Evolutionary conservation across 768 basidiomycete genomes (phyloP).

Genomic region (Russula olivacea): DNA sequence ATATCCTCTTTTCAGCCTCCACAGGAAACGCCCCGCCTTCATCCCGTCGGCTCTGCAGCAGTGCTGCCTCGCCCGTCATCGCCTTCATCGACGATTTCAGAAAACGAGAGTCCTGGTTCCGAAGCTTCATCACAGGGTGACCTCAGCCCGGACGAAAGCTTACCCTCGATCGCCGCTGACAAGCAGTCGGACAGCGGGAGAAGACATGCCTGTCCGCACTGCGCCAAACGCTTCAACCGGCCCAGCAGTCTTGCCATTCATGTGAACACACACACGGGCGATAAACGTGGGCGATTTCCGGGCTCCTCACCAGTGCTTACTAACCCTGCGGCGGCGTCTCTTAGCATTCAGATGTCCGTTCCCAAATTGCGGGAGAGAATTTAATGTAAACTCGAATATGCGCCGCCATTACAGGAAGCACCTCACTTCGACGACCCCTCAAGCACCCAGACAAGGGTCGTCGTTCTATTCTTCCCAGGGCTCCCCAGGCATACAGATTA

Average conservation of each 20-base stretch:
- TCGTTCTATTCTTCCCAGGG: constrained; percentile 16
- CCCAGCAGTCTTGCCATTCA: constrained; percentile 64
- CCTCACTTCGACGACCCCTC: constrained; percentile 21
- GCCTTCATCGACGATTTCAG: constrained; percentile 22
- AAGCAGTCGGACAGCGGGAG: constrained; percentile 26
- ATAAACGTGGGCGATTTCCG: constrained; percentile 46
- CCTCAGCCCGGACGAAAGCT: constrained; percentile 14
- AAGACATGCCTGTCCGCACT: constrained; percentile 39
- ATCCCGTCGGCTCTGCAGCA: constrained; percentile 6
- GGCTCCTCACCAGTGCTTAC: neutral
- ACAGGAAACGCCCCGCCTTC: constrained; percentile 15
- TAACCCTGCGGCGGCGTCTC: constrained; percentile 22
- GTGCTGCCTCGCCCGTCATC: constrained; percentile 15
- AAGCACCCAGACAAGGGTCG: constrained; percentile 16
- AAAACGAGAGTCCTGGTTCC: constrained; percentile 21
- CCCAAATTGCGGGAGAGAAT: constrained; percentile 67
- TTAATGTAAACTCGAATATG: constrained; percentile 86
- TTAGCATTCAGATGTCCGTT: constrained; percentile 69
- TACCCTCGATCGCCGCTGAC: constrained; percentile 14
- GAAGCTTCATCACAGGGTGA: constrained; percentile 14
- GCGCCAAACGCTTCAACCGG: constrained; percentile 60
- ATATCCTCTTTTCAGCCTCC: constrained; percentile 10
- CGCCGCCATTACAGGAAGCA: constrained; percentile 74
- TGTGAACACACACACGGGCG: constrained; percentile 63
- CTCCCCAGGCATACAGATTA: constrained; percentile 21